Evolutionary conservation across 75 land plant species (phyloP), one percentile per base, ranked within the genome.

Genomic region (Chamaecyparis obtusa): DNA sequence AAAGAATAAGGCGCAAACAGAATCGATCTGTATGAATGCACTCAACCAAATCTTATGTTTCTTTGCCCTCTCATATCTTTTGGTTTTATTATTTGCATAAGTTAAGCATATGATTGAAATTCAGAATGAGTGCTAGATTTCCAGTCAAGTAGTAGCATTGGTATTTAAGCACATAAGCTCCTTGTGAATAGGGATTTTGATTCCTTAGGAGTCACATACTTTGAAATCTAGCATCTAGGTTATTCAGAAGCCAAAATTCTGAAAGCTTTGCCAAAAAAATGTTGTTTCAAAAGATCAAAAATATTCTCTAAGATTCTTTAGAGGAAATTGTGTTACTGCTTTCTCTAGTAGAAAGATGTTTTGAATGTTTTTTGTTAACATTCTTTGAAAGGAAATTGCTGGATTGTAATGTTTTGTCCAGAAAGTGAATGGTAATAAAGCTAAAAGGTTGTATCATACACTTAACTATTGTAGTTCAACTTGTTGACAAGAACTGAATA

Each of bases 1-100:
- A 85, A 80, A 90, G 76, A 77, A 36, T 72, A 24, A 85, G 87
- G 41, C 87, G 54, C 83, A 89, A 86, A 84, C 33, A 43, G 46
- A 83, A 44, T 44, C 85, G 75, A 82, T 48, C 83, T 44, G 87
- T 89, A 86, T 85, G 90, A 76, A 56, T 17, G 14, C 44, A 41
- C 3, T 46, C 33, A n/a, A 81, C 27, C 49, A n/a, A 81, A 81
- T 44, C 32, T 24, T 81, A 30, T 3, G 43, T 81, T 46, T 81
- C 30, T 43, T 46, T 44, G 55, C 2, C 41, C 41, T 39, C 41
- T 39, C 48, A 46, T 81, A 9, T 81, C 5, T 78, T 78, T n/a
- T 27, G 30, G 32, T 41, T 46, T 24, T 41, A 32, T 30, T 81
- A 27, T 81, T 44, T 24, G 76, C 76, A 33, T 33, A 32, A 10